Base-by-base conservation (phyloP, 805 yeast genomes). In the Nakazawaea molendinolei region DNA sequence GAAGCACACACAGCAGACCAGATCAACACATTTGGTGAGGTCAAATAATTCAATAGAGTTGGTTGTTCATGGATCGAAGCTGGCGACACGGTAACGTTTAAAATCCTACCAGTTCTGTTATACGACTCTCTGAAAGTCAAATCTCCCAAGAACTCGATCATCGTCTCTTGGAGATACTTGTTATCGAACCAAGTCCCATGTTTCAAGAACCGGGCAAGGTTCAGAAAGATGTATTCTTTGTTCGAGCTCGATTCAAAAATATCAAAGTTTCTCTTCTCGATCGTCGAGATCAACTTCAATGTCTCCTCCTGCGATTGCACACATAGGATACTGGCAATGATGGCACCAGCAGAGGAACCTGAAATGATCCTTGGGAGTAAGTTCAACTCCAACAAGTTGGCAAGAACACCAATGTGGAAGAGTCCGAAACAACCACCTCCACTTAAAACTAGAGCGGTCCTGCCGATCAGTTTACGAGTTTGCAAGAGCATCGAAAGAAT, bases 401-500 rank as follows among this genome's bases (percentile, higher is more conserved):
- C 76, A 31, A 90, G 61, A 0, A 92, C 96, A 1, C 99, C 99
- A 40, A 87, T 83, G 46, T 90, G 97, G 43, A 89, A 77, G 34
- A 90, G 60, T 0, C 97, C 98, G 61, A 90, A 84, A 4, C 95
- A 84, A 2, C 95, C 87, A 2, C 99, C 99, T 2, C 99, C 99
- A 32, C 95, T 81, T 36, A 92, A 68, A n/a, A 94, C 86, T 19
- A 92, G 63, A 0, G 97, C 98, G 0, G 97, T 89, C 38, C 96
- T 69, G 1, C 99, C 99, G 34, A 85, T 85, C 49, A 89, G 86
- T 55, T 84, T 84, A 41, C 96, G 68, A 0, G 97, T 85, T 52
- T 90, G 95, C 26, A 83, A 74, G 23, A 90, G 63, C 71, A 85
- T 84, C 2, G 84, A 84, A 38, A 90, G 61, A 12, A 85, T 65